Evolutionary conservation across 139 green algal genomes (phyloP), one percentile per base, ranked within the genome.

Genomic region (Spirogloea muscicola): DNA sequence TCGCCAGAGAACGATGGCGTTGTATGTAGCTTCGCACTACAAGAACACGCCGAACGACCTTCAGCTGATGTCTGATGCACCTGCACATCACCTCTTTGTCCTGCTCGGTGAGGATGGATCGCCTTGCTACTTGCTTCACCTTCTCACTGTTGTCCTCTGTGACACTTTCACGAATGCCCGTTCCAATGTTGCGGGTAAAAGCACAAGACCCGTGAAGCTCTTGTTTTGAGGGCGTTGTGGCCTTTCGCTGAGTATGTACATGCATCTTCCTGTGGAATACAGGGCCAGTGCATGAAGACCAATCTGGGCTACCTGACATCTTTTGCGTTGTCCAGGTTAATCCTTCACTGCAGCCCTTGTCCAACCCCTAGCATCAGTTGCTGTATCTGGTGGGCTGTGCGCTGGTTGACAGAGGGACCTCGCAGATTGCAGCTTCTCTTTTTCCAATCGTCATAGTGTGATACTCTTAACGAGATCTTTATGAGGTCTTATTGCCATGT

Each of bases 11-110:
- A 90, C 95, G 82, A 90, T 96, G 87, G 82, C 92, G 3, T 88
- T 98, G 60, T 96, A 95, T 68, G 90, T 96, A 58, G 86, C 94
- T 0, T 89, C 71, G 42, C 94, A 98, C 82, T 98, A 98, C 87
- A 93, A 92, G 77, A 98, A 98, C 88, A 96, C 90, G 0, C 94
- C 94, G 55, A 97, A 98, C 84, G 94, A 98, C 82, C 87, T 98
- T 48, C 84, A 96, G 62, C 86, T 98, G 31, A 91, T 97, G 87
- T 87, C 76, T 49, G 94, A 98, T 66, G 94, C 94, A 3, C 94
- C 94, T n/a, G 94, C 94, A 0, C 94, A 98, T 86, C 90, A 93
- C 60, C 87, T 98, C 33, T 98, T 96, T 64, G 94, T 93, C 58
- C 87, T 98, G 60, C 88, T 98, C 58, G 91, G 71, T 77, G 37